Percentiles rank a stretch among this genome's conserved stretches.
Conservation (phyloP, 2,329 filamentous ascomycete genomes). For the Aspergillus jensenii region DNA sequence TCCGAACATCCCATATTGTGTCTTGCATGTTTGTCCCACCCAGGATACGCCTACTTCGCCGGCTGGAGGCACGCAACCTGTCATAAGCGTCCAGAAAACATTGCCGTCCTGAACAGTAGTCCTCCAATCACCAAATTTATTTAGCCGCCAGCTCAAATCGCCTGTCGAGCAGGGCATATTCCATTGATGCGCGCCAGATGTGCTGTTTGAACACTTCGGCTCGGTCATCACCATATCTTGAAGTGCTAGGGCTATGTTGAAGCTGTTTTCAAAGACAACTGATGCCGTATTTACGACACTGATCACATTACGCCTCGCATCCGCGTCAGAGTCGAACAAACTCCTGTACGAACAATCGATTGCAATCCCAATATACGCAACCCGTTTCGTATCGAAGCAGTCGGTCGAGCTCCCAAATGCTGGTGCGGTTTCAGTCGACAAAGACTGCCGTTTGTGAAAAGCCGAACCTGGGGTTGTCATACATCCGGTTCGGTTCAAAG, state of each 20-base stretch:
- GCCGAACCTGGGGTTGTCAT: too few species aligned
- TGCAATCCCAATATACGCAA: too few species aligned
- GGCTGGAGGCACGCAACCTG: conserved; percentile 69
- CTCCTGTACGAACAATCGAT: conserved; percentile 42
- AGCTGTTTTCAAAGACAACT: conserved; percentile 71
- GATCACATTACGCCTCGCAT: conserved; percentile 29
- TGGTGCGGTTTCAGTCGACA: too few species aligned
- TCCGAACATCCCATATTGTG: conserved; percentile 2
- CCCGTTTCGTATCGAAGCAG: too few species aligned
- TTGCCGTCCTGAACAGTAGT: conserved; percentile 72
- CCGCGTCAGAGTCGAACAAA: conserved; percentile 65
- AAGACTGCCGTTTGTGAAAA: too few species aligned
- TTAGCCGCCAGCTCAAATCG: conserved; percentile 37
- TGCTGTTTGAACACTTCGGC: too few species aligned
- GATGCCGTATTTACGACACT: conserved; percentile 79
- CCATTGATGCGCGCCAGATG: conserved; percentile 46
- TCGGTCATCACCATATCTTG: too few species aligned
- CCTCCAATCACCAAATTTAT: conserved; percentile 81
- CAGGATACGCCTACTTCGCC: conserved; percentile 86
- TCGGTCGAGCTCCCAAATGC: too few species aligned
- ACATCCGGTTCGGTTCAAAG: too few species aligned
- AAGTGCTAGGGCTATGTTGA: too few species aligned
- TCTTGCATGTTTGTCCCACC: conserved; percentile 68
- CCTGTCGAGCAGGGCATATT: conserved; percentile 17
- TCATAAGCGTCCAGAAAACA: conserved; percentile 89